Evolutionary conservation across 2,329 filamentous ascomycete genomes (phyloP), one percentile per base, ranked within the genome.

Genomic region (Alternaria arbusti): DNA sequence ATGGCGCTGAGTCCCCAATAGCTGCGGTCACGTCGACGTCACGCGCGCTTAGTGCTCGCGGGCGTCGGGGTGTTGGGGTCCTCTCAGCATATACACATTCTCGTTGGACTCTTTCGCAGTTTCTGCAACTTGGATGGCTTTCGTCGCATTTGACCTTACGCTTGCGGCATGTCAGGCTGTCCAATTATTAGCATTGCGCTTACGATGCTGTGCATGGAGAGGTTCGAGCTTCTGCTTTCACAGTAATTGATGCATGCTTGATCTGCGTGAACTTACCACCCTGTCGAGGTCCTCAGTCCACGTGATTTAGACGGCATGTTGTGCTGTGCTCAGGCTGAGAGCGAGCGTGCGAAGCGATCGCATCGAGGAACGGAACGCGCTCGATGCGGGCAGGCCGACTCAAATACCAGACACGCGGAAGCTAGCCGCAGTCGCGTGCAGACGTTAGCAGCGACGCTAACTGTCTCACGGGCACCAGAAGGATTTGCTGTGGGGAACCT

Each of bases 111-210:
- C 83, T 83, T 7, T 74, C 69, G 69, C 82, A 85, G 60, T 81
- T 81, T 17, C 76, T 78, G 66, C 83, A 84, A 22, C 74, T 68
- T 9, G 82, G 83, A 60, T 78, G 81, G 30, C 74, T 75, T 71
- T 85, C 84, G 61, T 85, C 84, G 70, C 84, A 86, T 72, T 86
- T 86, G 69, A 85, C 83, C 64, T 84, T 82, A 49, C 84, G 76
- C 61, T 80, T 79, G 30, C 82, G 81, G 67, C 83, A 84, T n/a
- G 80, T 81, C 58, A 82, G 69, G 66, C 80, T 83, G 22, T 32
- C 12, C 11, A 46, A 28, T 32, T 4, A 30, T 71, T 23, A 71
- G 68, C 46, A 46, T 7, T 17, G 17, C 30, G 36, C 15, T 43
- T 10, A 47, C 22, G 13, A 49, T 54, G 17, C 22, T 47, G 20